Evolutionary conservation across 352 stramenopile species (phyloP).

Genomic region (Aphanomyces cochlioides): DNA sequence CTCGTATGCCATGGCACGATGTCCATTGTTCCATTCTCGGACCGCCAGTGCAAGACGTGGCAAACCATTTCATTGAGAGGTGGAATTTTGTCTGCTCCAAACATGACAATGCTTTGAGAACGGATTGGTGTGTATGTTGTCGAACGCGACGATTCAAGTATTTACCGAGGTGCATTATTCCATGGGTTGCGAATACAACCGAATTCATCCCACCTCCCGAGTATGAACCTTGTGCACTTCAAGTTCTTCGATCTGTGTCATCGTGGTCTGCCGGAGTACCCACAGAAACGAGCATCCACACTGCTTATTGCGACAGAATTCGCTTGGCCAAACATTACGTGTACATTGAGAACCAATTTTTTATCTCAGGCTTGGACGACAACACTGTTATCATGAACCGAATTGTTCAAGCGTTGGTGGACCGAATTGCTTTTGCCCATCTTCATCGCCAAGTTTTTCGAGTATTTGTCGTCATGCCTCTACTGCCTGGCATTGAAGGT

Average conservation of each 20-base stretch:
- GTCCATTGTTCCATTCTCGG: slow-evolving; percentile 82
- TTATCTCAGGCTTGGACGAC: slow-evolving; percentile 77
- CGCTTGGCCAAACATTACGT: slow-evolving; percentile 74
- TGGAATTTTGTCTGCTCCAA: slow-evolving; percentile 90
- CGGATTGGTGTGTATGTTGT: slow-evolving; percentile 84
- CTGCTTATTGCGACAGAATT: slow-evolving; percentile 82
- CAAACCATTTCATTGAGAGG: slow-evolving; percentile 87
- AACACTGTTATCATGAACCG: slow-evolving; percentile 78
- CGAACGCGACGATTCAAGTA: slow-evolving; percentile 79
- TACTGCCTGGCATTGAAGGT: slow-evolving; percentile 78
- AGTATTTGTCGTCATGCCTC: slow-evolving; percentile 82
- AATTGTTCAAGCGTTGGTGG: slow-evolving; percentile 74
- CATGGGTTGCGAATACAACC: slow-evolving; percentile 47
- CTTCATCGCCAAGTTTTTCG: slow-evolving; percentile 67
- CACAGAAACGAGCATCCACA: slow-evolving; percentile 78
- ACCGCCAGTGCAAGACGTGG: slow-evolving; percentile 76
- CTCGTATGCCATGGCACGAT: slow-evolving; percentile 88
- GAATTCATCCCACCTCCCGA: background rate
- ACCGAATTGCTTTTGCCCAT: slow-evolving; percentile 78
- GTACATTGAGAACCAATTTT: slow-evolving; percentile 94
- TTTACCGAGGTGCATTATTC: slow-evolving; percentile 75
- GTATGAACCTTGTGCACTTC: slow-evolving; percentile 63
- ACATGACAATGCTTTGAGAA: slow-evolving; percentile 82
- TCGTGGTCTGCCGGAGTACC: slow-evolving; percentile 84
- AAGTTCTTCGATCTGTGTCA: slow-evolving; percentile 79